Evolutionary conservation across 2,329 filamentous ascomycete genomes (phyloP), one percentile per base, ranked within the genome.

Genomic region (Nannizzia gypsea): DNA sequence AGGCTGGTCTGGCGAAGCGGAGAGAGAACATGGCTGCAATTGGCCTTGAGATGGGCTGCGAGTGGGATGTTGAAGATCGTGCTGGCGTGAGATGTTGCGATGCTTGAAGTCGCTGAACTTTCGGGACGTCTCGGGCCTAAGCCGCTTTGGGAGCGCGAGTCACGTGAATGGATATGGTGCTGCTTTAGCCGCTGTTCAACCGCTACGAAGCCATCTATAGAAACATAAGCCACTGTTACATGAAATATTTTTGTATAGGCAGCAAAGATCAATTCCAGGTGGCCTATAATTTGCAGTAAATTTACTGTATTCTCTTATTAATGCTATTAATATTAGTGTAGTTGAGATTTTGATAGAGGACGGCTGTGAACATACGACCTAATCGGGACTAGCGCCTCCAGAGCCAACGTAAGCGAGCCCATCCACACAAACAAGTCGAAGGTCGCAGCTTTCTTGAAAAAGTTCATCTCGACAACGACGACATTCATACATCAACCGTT

Each of bases 1-100:
- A 82, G 80, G 90, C 92, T 77, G 85, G 84, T 78, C 92, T 88
- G 81, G 90, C 89, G 78, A 96, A 82, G 78, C 91, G 90, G 79
- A 96, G 80, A 77, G 90, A 88, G 85, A 90, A 96, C 92, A 97
- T 97, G 66, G 67, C 73, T 52, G 56, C 68, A 72, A 71, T 69
- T 61, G 61, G 55, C 31, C 57, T 24, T 50, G 68, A 60, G 63
- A 66, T 67, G 26, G 48, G 66, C 48, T 46, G 44, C 58, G 44
- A 36, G 59, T 36, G 17, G 56, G 36, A 48, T n/a, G 52, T 31
- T 42, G 36, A 22, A 46, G 56, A 26, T 59, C 61, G 56, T 22
- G 22, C 46, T 59, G 56, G 31, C 36, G 46, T 26, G 56, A 31
- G 34, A 48, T 59, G 59, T 57, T 62, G 58, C 58, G 57, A 56